Base-by-base conservation (phyloP, 148 eudicot species). In the Cornus suecica region DNA sequence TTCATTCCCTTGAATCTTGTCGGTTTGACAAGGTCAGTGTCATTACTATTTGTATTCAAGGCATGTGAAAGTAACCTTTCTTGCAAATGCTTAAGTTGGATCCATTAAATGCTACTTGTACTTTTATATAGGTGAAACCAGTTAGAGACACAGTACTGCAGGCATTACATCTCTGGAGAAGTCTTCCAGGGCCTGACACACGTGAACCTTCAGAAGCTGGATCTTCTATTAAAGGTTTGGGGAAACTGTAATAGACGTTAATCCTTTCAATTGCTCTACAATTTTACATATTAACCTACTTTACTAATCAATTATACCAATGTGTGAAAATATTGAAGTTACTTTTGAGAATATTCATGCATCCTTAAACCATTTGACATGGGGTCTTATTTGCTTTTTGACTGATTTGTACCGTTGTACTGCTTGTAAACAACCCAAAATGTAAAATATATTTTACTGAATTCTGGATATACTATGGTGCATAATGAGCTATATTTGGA, bases 11-110 rank as follows among this genome's bases (percentile, higher is more conserved):
- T 30, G 98, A 93, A 79, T 84, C 92, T 65, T 90, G 98, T 81
- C 98, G 97, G 22, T 93, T 91, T 71, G 98, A 93, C 80, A 93
- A 91, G 98, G 98, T 90, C 45, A 54, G 78, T 66, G 64, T 66
- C 29, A 37, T 3, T 32, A 32, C 37, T 32, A 34, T 72, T 34
- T 62, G 18, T 20, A 61, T 71, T 34, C 64, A 69, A 34, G 2
- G 64, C 62, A 16, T 25, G 52, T 23, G 37, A 20, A 61, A 25
- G 27, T 75, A 14, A 75, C 20, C 52, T 64, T 63, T 20, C 71
- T 25, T 31, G 16, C 27, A 26, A 70, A 72, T 70, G 70, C 66
- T 71, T 51, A 75, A 30, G 32, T 78, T 82, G 68, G 85, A 76
- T 26, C 68, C 29, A 61, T 79, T 23, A 52, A 65, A 26, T 77